These are phyloP conservation scores for Akanthomyces lecanii DNA, from an alignment of 2,329 filamentous ascomycete species.

Conservation along the genomic window DNA sequence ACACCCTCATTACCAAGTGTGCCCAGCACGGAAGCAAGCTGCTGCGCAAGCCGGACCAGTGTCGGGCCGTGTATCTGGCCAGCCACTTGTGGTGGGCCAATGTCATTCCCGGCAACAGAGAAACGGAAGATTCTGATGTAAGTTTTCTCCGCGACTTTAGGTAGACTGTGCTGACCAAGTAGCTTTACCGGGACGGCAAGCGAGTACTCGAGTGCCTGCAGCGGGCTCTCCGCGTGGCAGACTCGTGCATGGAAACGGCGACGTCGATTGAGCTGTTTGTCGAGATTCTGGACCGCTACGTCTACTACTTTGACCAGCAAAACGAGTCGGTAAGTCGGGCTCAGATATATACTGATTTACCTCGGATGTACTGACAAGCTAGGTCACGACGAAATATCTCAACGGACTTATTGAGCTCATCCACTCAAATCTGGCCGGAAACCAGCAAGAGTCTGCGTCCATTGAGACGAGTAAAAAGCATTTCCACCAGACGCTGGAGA, in stretches of 20 bases:
- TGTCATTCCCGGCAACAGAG: slow-evolving; percentile 69
- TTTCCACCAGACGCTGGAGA: slow-evolving; percentile 91
- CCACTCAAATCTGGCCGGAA: slow-evolving; percentile 88
- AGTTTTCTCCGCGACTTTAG: slow-evolving; percentile 30
- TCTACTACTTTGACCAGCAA: slow-evolving; percentile 99
- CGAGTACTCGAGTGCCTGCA: slow-evolving; percentile 94
- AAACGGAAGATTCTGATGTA: slow-evolving; percentile 77
- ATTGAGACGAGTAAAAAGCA: slow-evolving; percentile 89
- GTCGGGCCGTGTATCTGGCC: slow-evolving; percentile 90
- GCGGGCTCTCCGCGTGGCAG: slow-evolving; percentile 88
- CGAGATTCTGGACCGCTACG: slow-evolving; percentile 95
- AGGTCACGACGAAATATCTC: slow-evolving; percentile 92
- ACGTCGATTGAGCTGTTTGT: slow-evolving; percentile 98
- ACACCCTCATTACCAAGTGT: slow-evolving; percentile 96
- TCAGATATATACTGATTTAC: not conserved
- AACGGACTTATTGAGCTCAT: slow-evolving; percentile 98
- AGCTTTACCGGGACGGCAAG: slow-evolving; percentile 97
- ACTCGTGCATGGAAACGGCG: slow-evolving; percentile 98
- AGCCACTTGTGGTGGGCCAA: slow-evolving; percentile 98
- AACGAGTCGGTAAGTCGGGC: slow-evolving; percentile 72
- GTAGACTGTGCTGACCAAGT: slow-evolving; percentile 22
- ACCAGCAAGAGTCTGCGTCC: slow-evolving; percentile 72
- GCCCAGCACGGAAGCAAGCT: slow-evolving; percentile 95
- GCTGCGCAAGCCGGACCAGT: slow-evolving; percentile 96
- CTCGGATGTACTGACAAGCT: not conserved